Conservation (phyloP, 2,329 filamentous ascomycete genomes). For the Trichophyton verrucosum region DNA sequence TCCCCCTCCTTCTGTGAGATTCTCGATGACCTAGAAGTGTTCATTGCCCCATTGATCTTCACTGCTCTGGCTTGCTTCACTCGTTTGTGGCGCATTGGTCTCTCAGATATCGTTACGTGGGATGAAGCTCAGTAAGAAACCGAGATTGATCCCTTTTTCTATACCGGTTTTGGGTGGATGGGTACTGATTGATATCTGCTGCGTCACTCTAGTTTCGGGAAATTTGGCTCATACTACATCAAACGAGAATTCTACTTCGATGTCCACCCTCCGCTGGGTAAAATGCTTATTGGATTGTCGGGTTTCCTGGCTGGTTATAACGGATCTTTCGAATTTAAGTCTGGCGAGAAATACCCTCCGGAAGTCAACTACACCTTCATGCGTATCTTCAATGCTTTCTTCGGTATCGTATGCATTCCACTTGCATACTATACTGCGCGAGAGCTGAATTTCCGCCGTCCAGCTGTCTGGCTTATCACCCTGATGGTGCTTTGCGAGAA, state of each 20-base stretch:
- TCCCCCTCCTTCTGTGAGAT: slow-evolving; percentile 22
- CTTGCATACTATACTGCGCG: slow-evolving; percentile 91
- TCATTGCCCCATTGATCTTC: slow-evolving; percentile 52
- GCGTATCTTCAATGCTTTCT: slow-evolving; percentile 93
- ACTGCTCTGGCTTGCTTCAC: slow-evolving; percentile 53
- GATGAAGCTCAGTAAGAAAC: slow-evolving; percentile 58
- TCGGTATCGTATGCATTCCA: slow-evolving; percentile 83
- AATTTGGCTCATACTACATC: slow-evolving; percentile 97
- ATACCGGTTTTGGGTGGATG: neutral
- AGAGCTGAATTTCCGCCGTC: slow-evolving; percentile 73
- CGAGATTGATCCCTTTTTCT: slow-evolving; percentile 3
- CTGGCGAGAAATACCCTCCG: slow-evolving; percentile 84
- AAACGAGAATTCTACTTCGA: slow-evolving; percentile 99
- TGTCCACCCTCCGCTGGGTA: slow-evolving; percentile 88
- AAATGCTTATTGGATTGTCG: slow-evolving; percentile 94
- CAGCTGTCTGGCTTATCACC: slow-evolving; percentile 87
- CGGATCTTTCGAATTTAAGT: slow-evolving; percentile 98
- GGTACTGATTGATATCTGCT: neutral
- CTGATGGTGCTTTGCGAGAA: slow-evolving; percentile 98
- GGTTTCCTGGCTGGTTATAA: slow-evolving; percentile 97
- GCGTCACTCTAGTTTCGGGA: slow-evolving; percentile 37
- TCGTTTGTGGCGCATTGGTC: slow-evolving; percentile 54
- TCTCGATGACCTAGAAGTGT: slow-evolving; percentile 48
- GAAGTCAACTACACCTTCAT: slow-evolving; percentile 97
- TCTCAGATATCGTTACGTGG: slow-evolving; percentile 62